These are phyloP conservation scores for Phellinidium pouzarii DNA, from an alignment of 1,284 basidiomycete genomes.

Conservation along the genomic window DNA sequence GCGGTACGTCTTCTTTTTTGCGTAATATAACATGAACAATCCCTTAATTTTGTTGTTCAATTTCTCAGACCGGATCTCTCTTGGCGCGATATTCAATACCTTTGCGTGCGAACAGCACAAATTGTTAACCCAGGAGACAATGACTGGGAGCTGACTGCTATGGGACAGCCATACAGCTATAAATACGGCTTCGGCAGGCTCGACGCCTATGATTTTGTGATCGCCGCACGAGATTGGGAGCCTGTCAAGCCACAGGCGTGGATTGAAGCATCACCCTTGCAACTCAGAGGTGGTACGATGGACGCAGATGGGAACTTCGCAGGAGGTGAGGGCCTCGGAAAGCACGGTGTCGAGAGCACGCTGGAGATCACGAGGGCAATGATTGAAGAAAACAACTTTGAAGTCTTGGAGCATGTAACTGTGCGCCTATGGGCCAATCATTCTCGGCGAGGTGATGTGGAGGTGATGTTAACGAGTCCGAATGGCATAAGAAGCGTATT, in stretches of 20 bases:
- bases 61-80: slow-evolving; percentile 75
- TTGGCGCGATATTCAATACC: slow-evolving; percentile 95
- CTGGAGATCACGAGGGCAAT: slow-evolving; percentile 69
- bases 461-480: slow-evolving; percentile 87
- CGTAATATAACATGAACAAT: neutral
- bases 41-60: neutral
- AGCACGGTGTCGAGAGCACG: slow-evolving; percentile 60
- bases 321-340: slow-evolving; percentile 62
- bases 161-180: slow-evolving; percentile 85
- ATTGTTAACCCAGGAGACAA: slow-evolving; percentile 85
- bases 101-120: slow-evolving; percentile 76
- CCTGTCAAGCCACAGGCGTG: slow-evolving; percentile 94
- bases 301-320: slow-evolving; percentile 45
- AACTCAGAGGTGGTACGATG: slow-evolving; percentile 59
- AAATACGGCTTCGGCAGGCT: slow-evolving; percentile 95
- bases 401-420: slow-evolving; percentile 88
- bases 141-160: slow-evolving; percentile 87
- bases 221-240: slow-evolving; percentile 76
- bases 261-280: slow-evolving; percentile 71
- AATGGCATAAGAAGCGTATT: slow-evolving; percentile 83
- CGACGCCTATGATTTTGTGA: slow-evolving; percentile 81
- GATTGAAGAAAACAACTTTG: slow-evolving; percentile 75
- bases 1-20: slow-evolving; percentile 43
- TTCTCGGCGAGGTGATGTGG: slow-evolving; percentile 84
- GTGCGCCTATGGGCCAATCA: slow-evolving; percentile 92